Evolutionary conservation across 306 rosid species (phyloP).

Genomic region (Begonia loranthoides): DNA sequence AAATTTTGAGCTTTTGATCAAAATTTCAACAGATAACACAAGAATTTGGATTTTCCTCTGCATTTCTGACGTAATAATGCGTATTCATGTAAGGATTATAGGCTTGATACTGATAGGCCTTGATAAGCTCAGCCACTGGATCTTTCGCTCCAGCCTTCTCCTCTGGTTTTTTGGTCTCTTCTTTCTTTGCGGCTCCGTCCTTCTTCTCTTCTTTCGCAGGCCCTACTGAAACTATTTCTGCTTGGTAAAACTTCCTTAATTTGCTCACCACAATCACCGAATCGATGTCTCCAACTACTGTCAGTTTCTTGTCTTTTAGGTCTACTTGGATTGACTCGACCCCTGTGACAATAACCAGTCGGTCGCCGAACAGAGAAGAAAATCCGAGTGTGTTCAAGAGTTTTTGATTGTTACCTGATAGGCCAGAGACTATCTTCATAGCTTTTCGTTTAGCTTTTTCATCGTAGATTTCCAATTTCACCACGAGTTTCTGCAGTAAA

Average conservation of each 20-base stretch:
- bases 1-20: too few species aligned
- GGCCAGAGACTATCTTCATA: constrained; percentile 54
- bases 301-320: constrained; percentile 54
- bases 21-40: constrained; percentile 51
- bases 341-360: constrained; percentile 25
- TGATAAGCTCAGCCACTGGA: constrained; percentile 10
- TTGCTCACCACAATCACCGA: constrained; percentile 37
- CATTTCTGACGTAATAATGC: constrained; percentile 12
- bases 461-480: constrained; percentile 35
- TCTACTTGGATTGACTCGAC: constrained; percentile 58
- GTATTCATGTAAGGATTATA: constrained; percentile 12
- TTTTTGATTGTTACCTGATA: constrained; percentile 28
- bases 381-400: too few species aligned
- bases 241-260: constrained; percentile 36
- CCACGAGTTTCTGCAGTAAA: constrained; percentile 45
- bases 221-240: constrained; percentile 60
- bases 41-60: constrained; percentile 48
- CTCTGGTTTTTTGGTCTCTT: constrained; percentile 15
- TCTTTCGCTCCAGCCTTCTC: constrained; percentile 23
- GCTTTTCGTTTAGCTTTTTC: constrained; percentile 39
- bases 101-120: background rate
- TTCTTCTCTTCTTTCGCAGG: constrained; percentile 58
- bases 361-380: too few species aligned
- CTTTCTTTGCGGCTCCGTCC: constrained; percentile 22
- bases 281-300: constrained; percentile 52